Base-by-base conservation (phyloP, 2,329 filamentous ascomycete species). In the Aspergillus sp. region DNA sequence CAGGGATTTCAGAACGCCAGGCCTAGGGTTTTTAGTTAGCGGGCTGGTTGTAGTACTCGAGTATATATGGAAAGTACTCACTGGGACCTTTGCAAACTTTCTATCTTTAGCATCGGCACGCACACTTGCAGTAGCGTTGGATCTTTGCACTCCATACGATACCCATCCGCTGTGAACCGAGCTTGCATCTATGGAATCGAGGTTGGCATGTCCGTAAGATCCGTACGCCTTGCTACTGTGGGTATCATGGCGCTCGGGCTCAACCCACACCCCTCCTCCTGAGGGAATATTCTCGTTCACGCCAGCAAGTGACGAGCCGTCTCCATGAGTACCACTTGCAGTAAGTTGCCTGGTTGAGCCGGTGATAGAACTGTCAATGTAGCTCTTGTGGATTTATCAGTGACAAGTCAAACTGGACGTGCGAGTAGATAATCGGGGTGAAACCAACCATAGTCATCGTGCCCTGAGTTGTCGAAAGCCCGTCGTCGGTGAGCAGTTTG, bases 1-100 rank as follows among this genome's bases (percentile, higher is more conserved):
- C 60, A 12, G 57, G 34, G 36, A 61, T 65, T 17, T 63, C 61
- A 39, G 67, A 43, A 9, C 65, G 64, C 20, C 26, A 48, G 9
- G 62, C 62, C 68, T 70, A 24, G 18, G 5, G 20, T n/a, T 17
- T n/a, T 15, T 13, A 34, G 41, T 64, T 50, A 64, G 63, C 45
- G 42, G 18, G 26, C 20, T 3, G 11, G 5, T 2, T 32, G 6
- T 8, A 17, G 13, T 11, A 34, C n/a, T 6, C n/a, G 12, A 13
- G n/a, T 36, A 34, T 18, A 1, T 11, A 13, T 1, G 32, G 6
- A 56, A 32, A 6, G 54, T n/a, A n/a, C 59, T 52, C 50, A 64
- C 62, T 20, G 47, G 54, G 6, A 71, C 56, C 43, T 66, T 70
- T 2, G 66, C 67, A 38, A 71, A 71, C 22, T 58, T 53, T 17